Evolutionary conservation across 345 rosid species (phyloP).

Genomic region (Gossypium thurberi): DNA sequence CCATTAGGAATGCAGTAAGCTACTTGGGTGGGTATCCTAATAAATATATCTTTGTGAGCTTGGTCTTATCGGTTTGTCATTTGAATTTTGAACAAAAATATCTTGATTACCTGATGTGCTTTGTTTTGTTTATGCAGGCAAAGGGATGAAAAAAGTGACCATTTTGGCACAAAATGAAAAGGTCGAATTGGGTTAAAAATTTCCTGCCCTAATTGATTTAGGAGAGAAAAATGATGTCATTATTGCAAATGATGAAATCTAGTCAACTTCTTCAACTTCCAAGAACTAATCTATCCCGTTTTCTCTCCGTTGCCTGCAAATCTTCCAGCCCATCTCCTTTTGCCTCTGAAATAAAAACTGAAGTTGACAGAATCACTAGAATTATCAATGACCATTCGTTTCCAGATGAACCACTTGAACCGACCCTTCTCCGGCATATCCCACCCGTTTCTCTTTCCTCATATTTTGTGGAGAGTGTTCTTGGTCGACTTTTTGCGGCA

Average conservation of each 20-base stretch:
- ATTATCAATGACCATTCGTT: constrained; percentile 73
- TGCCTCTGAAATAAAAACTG: constrained; percentile 17
- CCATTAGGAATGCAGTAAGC: no score
- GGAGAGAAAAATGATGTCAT: constrained; percentile 5
- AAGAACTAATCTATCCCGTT: not conserved
- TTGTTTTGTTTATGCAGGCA: not conserved
- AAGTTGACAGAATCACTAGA: constrained; percentile 43
- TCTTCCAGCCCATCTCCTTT: not conserved
- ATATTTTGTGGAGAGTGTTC: constrained; percentile 48
- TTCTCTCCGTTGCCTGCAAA: constrained; percentile 11
- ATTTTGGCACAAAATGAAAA: not conserved
- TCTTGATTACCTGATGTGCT: not conserved
- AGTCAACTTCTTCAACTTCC: not conserved
- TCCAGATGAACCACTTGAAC: constrained; percentile 54
- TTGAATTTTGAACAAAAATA: no score
- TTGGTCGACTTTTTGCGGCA: constrained; percentile 79
- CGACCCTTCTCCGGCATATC: constrained; percentile 36
- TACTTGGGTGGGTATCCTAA: no score
- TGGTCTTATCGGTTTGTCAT: no score
- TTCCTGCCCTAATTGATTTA: not conserved
- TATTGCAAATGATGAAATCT: not conserved
- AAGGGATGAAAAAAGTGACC: not conserved
- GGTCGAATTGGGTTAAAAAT: not conserved
- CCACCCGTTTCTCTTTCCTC: constrained; percentile 32
- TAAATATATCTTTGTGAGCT: no score